A percentile compares a stretch with the other conserved stretches of the same genome.
Conservation (phyloP, 441 rosid genomes). For the Gossypium trilobum region DNA sequence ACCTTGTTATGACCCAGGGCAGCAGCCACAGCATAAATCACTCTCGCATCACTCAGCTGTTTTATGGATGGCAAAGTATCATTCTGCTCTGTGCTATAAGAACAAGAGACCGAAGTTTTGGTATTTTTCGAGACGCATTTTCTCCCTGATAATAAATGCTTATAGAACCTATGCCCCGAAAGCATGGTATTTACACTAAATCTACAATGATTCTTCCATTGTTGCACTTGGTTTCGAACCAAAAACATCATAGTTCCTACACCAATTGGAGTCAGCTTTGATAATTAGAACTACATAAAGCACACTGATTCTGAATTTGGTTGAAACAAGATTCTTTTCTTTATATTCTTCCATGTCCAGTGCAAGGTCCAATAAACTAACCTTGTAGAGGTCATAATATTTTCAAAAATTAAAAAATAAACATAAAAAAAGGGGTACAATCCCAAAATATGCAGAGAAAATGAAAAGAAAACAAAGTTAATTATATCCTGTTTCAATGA, state of each 20-base stretch:
- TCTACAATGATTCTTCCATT: constrained; percentile 16
- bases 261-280: background rate
- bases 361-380: background rate
- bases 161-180: constrained; percentile 9
- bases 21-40: constrained; percentile 65
- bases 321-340: background rate
- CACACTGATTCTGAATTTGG: background rate
- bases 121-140: constrained; percentile 11
- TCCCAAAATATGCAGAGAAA: background rate
- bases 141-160: constrained; percentile 13
- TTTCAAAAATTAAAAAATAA: too few species aligned
- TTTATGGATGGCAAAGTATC: constrained; percentile 26
- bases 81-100: constrained; percentile 28
- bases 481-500: background rate
- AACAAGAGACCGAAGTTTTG: constrained; percentile 32
- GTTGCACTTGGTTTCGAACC: constrained; percentile 13
- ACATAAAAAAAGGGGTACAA: background rate
- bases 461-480: background rate
- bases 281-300: background rate
- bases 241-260: constrained; percentile 20
- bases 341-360: background rate
- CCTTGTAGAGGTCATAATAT: too few species aligned
- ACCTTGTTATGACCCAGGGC: constrained; percentile 92
- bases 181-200: constrained; percentile 11
- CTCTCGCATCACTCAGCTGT: constrained; percentile 39